phyloP scores from a whole-genome alignment of 2,329 filamentous ascomycete species.

The Chaetomiaceae sp. region DNA sequence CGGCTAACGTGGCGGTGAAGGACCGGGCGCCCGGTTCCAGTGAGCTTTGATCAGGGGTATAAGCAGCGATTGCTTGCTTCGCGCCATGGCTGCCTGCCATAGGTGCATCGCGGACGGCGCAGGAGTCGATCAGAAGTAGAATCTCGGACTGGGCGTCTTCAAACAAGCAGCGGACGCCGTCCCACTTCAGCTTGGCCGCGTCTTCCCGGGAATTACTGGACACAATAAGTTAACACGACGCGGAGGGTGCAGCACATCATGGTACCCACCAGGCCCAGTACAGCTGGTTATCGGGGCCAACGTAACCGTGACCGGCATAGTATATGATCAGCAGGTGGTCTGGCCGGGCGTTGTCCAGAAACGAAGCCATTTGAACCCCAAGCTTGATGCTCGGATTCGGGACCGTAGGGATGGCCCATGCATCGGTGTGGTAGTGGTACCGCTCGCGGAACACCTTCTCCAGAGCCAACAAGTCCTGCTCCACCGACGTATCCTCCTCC shows the following conservation, averaged over 20 bases:
- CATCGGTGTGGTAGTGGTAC: constrained; percentile 58
- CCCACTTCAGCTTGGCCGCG: constrained; percentile 60
- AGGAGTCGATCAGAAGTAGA: constrained; percentile 59
- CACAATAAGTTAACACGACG: constrained; percentile 25
- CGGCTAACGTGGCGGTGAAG: constrained; percentile 55
- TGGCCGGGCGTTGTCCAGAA: constrained; percentile 53
- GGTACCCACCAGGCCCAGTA: constrained; percentile 61
- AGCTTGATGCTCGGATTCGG: constrained; percentile 58
- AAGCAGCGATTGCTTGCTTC: constrained; percentile 62
- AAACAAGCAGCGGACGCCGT: constrained; percentile 57
- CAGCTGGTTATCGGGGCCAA: constrained; percentile 55
- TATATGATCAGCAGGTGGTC: constrained; percentile 62
- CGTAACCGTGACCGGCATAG: constrained; percentile 58
- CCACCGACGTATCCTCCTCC: constrained; percentile 55
- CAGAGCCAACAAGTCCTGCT: constrained; percentile 51
- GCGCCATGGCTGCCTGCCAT: constrained; percentile 50
- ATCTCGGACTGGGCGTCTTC: constrained; percentile 62
- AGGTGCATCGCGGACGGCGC: constrained; percentile 49
- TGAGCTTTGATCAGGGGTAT: constrained; percentile 46
- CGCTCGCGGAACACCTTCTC: constrained; percentile 55
- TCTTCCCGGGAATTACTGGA: constrained; percentile 53
- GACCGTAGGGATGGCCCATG: constrained; percentile 57
- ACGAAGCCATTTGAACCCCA: constrained; percentile 55
- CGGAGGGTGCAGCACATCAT: background rate
- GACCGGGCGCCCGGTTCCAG: constrained; percentile 46